Evolutionary conservation across 73 alveolate species (phyloP).

Genomic region (Uronychia binucleata): DNA sequence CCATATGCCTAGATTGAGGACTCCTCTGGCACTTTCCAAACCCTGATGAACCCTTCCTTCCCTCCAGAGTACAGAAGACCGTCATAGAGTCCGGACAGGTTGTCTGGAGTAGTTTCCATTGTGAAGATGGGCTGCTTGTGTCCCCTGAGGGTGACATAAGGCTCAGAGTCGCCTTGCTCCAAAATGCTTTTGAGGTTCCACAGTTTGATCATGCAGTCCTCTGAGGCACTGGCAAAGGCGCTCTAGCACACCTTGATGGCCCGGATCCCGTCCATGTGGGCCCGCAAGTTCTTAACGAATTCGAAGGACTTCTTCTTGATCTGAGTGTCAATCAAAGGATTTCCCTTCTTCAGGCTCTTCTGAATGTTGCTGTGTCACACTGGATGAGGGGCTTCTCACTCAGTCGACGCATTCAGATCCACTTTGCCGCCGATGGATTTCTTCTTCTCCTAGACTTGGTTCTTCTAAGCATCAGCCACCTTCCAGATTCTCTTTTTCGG

Average conservation of each 20-base stretch:
- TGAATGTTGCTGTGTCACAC: background rate
- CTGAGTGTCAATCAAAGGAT: background rate
- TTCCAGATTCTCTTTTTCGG: background rate
- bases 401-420: no score
- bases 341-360: background rate
- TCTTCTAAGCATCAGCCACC: background rate
- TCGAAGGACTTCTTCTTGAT: conserved; percentile 1
- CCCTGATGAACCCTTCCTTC: conserved; percentile 74
- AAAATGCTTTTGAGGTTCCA: conserved; percentile 55
- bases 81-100: conserved; percentile 8
- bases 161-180: conserved; percentile 41
- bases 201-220: conserved; percentile 69
- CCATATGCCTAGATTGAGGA: conserved; percentile 58
- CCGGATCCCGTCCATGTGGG: conserved; percentile 11
- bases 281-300: background rate
- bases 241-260: conserved; percentile 6
- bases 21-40: conserved; percentile 70
- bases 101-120: conserved; percentile 58
- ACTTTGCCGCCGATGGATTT: background rate
- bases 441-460: background rate
- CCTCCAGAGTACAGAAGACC: conserved; percentile 78
- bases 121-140: conserved; percentile 73
- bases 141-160: conserved; percentile 83
- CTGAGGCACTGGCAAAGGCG: conserved; percentile 57
- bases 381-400: no score